phyloP scores from a whole-genome alignment of 352 stramenopile species.

The Phytopythium oedochilum region DNA sequence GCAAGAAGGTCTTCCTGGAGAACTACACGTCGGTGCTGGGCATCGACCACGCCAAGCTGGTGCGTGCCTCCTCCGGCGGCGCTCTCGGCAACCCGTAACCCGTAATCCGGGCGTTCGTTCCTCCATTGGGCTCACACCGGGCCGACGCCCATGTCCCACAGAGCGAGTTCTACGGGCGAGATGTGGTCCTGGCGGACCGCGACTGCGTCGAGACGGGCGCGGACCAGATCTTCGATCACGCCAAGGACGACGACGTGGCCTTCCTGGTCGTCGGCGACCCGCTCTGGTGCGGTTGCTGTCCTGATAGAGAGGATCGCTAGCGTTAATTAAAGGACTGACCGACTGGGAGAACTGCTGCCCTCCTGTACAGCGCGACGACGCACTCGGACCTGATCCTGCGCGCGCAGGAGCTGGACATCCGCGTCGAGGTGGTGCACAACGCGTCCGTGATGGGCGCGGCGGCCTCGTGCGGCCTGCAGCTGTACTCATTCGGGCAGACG shows the following conservation, averaged over 20 bases:
- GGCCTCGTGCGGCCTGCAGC: slow-evolving; percentile 93
- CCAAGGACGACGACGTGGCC: slow-evolving; percentile 90
- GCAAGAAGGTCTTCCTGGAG: slow-evolving; percentile 95
- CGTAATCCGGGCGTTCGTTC: too few relatives aligned
- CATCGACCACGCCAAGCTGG: slow-evolving; percentile 79
- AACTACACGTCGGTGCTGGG: slow-evolving; percentile 98
- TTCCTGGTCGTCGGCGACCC: slow-evolving; percentile 99
- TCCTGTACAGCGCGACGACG: slow-evolving; percentile 94
- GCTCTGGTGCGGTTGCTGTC: slow-evolving; percentile 87
- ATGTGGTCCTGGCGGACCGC: slow-evolving; percentile 88
- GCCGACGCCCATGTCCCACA: slow-evolving; percentile 22
- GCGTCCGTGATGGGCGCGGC: slow-evolving; percentile 97
- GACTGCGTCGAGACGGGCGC: slow-evolving; percentile 96
- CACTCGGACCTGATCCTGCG: slow-evolving; percentile 98
- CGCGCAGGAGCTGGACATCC: slow-evolving; percentile 89
- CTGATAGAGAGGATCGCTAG: too few relatives aligned
- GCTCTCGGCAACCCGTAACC: too few relatives aligned
- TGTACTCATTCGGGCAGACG: slow-evolving; percentile 99
- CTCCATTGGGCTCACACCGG: too few relatives aligned
- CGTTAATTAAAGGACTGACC: too few relatives aligned
- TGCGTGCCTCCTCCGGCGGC: slow-evolving; percentile 13
- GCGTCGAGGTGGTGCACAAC: slow-evolving; percentile 98
- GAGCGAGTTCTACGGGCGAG: slow-evolving; percentile 93
- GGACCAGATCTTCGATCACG: slow-evolving; percentile 93
- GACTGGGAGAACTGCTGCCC: too few relatives aligned